Evolutionary conservation across 345 rosid genomes (phyloP).

Genomic region (Mallotus nudiflorus): DNA sequence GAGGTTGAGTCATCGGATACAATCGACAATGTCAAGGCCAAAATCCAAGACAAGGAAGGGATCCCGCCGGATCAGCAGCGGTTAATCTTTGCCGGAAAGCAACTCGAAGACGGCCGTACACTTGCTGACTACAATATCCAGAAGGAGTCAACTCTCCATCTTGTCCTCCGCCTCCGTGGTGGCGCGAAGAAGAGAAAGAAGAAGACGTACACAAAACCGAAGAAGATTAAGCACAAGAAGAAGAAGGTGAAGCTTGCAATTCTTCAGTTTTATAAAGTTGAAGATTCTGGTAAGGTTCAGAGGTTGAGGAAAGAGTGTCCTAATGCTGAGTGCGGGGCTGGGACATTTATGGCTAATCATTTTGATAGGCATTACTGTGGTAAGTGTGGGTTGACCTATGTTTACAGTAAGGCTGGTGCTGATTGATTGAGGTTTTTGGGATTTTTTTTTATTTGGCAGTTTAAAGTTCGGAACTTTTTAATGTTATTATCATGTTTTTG

Average conservation of each 20-base stretch:
- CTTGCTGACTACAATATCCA: conserved; percentile 40
- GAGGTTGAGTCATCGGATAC: conserved; percentile 37
- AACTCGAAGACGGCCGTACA: conserved; percentile 36
- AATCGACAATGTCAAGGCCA: conserved; percentile 35
- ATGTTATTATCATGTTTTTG: not conserved
- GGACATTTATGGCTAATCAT: conserved; percentile 35
- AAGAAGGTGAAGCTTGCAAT: conserved; percentile 39
- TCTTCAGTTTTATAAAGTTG: conserved; percentile 36
- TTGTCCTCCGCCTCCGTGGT: conserved; percentile 34
- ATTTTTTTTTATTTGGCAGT: not conserved
- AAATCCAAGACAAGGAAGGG: conserved; percentile 40
- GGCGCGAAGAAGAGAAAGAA: conserved; percentile 39
- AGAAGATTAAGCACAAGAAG: conserved; percentile 37
- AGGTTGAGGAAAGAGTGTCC: conserved; percentile 37
- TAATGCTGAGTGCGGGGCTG: conserved; percentile 32
- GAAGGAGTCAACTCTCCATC: conserved; percentile 36
- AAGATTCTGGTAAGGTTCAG: conserved; percentile 31
- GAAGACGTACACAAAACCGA: conserved; percentile 38
- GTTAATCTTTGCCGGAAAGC: conserved; percentile 36
- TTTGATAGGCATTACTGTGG: conserved; percentile 38
- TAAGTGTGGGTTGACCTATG: conserved; percentile 36
- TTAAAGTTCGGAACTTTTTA: too few species aligned
- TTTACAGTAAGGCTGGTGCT: conserved; percentile 30
- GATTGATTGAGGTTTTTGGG: conserved; percentile 15
- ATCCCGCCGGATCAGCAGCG: conserved; percentile 39